phyloP scores from a whole-genome alignment of 169 alveolate species.

The Eimeria zaria region DNA sequence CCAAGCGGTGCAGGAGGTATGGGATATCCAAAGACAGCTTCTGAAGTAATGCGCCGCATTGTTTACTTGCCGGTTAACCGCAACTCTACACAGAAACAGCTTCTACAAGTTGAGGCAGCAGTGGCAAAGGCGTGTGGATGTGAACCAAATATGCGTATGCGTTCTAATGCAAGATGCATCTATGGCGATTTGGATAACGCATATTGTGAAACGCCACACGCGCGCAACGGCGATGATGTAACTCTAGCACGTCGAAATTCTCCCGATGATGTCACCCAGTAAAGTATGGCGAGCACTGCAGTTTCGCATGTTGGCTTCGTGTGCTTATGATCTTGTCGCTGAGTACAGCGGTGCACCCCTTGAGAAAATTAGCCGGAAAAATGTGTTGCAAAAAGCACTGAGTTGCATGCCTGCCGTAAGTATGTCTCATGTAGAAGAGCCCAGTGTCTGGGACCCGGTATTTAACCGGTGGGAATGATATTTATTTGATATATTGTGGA shows the following conservation, averaged over 20 bases:
- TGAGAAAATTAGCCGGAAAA: background rate
- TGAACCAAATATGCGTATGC: background rate
- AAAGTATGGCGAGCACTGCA: background rate
- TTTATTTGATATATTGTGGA: background rate
- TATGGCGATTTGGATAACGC: background rate
- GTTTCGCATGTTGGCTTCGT: background rate
- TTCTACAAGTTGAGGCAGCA: conserved; percentile 65
- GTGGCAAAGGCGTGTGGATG: conserved; percentile 38
- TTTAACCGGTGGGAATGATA: background rate
- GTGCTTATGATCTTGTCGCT: background rate
- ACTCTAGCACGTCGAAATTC: background rate
- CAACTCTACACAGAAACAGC: conserved; percentile 40
- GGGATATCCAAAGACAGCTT: conserved; percentile 46
- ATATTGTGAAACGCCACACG: background rate
- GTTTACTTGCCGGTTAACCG: conserved; percentile 70
- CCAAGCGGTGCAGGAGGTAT: background rate
- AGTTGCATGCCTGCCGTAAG: no score
- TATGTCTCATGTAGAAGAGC: background rate
- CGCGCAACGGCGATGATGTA: background rate
- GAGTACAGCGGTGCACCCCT: background rate
- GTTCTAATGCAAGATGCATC: background rate
- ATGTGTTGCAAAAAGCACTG: background rate
- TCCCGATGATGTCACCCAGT: background rate
- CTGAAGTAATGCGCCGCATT: conserved; percentile 63
- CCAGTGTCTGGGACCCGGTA: background rate